Base-by-base conservation (phyloP, 306 rosid species). In the Lagenaria siceraria region DNA sequence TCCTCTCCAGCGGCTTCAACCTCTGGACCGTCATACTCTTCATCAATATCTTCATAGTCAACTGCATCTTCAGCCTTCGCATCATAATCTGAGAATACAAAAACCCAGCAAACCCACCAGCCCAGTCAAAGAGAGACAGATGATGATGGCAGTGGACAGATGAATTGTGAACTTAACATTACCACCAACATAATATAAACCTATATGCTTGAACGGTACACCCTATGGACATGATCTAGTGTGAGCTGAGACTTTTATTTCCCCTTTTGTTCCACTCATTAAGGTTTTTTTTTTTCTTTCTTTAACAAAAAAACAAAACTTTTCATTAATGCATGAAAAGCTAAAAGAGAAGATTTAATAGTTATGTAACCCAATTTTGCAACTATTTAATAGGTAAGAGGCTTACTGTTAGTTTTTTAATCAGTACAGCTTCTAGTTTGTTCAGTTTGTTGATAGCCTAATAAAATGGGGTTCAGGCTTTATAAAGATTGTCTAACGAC, bases 21-120 rank as follows among this genome's bases (percentile, higher is more conserved):
- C 86, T 94, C 98, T 33, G 98, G 98, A 75, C 96, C 98, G 74
- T 90, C 97, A 68, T 89, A 94, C 78, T 94, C 93, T 81, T 94
- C 98, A 80, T 94, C 98, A 81, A 94, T 90, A 83, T 94, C 97
- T 86, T 92, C 97, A 81, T 92, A 94, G 85, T 94, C 96, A 78
- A 94, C 88, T 35, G 98, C 98, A 81, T 90, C 90, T 81, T 89
- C 98, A 71, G 96, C 97, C 82, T 94, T 94, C 79, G 89, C 93
- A 78, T 86, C 92, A 79, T 92, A 94, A 76, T 87, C 98, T 94
- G 82, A 59, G 68, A 86, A 72, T 11, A 58, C 6, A 42, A 51
- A 24, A 8, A 52, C 53, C n/a, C 53, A 35, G 36, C 43, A 13
- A 13, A 36, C 54, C 40, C 22, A 75, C 71, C 51, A 36, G 8